Evolutionary conservation across 192 early-diverging fungal genomes (phyloP), one percentile per base, ranked within the genome.

Genomic region (Backusella mclennaniae): DNA sequence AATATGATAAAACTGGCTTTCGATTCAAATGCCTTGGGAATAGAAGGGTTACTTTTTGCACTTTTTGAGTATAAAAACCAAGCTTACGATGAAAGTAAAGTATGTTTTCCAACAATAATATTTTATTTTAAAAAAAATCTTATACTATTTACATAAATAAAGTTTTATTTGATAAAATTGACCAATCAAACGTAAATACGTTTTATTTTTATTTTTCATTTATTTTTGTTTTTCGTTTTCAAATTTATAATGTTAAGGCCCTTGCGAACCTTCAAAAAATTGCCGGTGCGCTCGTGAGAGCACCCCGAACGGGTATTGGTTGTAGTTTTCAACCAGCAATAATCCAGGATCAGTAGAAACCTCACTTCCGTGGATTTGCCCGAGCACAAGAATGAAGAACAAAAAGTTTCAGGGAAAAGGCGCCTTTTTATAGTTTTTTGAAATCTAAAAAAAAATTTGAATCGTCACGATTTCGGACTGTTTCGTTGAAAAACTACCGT

Each of bases 321-420:
- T 81, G 73, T 81, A 81, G 80, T 81, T 81, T 81, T 81, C 80
- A 81, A 81, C 80, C 80, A 81, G 80, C 80, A 81, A 81, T 77
- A 81, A 81, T 77, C 80, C 75, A 81, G 80, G 66, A 76, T 81
- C 80, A 73, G 80, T 81, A 81, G 15, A 53, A 52, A 81, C 80
- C 73, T 81, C 80, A 81, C 80, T 68, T 67, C 66, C 80, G 74
- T 81, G 75, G 80, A 77, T 81, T 73, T 81, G 80, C 80, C 80
- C 80, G 70, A 81, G 80, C 80, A 81, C 80, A 81, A 81, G 80
- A 77, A 81, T 81, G 42, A 42, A 23, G 76, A 74, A 29, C 29
- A 49, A 81, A 63, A 49, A 59, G 7, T 46, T 66, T 35, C 49
- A 26, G 29, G 66, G 67, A 26, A 41, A 31, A 26, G 0, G 6